These are phyloP conservation scores for Malbranchea zuffiana DNA, from an alignment of 2,329 filamentous ascomycete genomes.

Conservation along the genomic window DNA sequence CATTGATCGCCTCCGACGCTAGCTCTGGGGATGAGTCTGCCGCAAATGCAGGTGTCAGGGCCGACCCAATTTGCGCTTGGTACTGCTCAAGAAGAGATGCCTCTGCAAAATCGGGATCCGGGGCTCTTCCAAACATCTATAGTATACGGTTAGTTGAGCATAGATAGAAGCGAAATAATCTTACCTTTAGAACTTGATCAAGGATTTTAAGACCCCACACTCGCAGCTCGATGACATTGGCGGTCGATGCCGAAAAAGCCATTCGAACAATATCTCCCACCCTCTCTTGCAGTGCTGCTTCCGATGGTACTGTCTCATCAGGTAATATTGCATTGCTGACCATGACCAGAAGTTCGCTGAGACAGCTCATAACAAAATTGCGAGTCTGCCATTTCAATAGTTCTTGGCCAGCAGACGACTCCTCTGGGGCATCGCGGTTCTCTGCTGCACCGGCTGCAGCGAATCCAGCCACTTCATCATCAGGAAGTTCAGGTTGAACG, in stretches of 20 bases:
- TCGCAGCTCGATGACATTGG: conserved; percentile 77
- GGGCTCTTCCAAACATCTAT: conserved; percentile 81
- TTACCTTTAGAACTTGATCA: conserved; percentile 69
- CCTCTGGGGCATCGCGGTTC: conserved; percentile 44
- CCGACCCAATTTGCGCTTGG: conserved; percentile 94
- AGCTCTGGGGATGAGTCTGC: conserved; percentile 91
- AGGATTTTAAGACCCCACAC: conserved; percentile 91
- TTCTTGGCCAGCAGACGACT: conserved; percentile 58
- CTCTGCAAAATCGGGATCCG: conserved; percentile 96
- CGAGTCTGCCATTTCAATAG: conserved; percentile 90
- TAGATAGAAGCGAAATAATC: conserved; percentile 2
- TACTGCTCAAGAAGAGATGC: conserved; percentile 95
- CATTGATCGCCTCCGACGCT: conserved; percentile 89
- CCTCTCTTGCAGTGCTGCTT: conserved; percentile 65
- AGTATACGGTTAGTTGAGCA: conserved; percentile 10
- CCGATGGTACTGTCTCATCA: conserved; percentile 67
- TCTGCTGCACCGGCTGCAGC: conserved; percentile 59
- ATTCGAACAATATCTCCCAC: conserved; percentile 91
- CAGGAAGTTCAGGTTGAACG: conserved; percentile 64
- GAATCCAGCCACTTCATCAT: conserved; percentile 95
- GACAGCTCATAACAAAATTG: conserved; percentile 82
- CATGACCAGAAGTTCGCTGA: conserved; percentile 70
- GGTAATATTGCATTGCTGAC: conserved; percentile 68
- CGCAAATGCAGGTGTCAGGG: conserved; percentile 89
- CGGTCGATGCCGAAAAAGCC: conserved; percentile 94